These are phyloP conservation scores for Leucosporidium scottii DNA, from an alignment of 768 basidiomycete species.

Conservation along the genomic window DNA sequence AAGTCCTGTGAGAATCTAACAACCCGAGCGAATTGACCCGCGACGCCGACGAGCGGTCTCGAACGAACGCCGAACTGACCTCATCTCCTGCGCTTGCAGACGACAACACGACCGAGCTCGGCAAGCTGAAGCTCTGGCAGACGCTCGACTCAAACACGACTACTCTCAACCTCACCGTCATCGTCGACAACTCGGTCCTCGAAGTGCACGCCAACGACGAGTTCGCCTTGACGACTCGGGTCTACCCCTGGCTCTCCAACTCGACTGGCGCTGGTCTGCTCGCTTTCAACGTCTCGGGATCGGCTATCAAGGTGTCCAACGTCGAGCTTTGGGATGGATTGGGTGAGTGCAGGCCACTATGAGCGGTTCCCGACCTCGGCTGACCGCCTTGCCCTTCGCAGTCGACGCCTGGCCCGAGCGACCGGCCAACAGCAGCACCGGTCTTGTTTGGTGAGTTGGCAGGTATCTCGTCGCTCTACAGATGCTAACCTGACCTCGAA, in stretches of 20 bases:
- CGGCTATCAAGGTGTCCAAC: slow-evolving; percentile 11
- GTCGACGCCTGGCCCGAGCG: slow-evolving; percentile 34
- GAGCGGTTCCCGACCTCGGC: neutral
- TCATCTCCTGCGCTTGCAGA: neutral
- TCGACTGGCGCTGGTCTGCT: slow-evolving; percentile 34
- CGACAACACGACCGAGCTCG: slow-evolving; percentile 27
- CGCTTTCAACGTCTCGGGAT: neutral
- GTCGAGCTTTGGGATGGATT: slow-evolving; percentile 36
- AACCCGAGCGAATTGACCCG: neutral
- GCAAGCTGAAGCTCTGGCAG: slow-evolving; percentile 32
- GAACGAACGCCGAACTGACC: neutral
- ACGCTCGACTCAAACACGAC: slow-evolving; percentile 4
- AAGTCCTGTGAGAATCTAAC: slow-evolving; percentile 17
- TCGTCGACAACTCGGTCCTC: slow-evolving; percentile 36
- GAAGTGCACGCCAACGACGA: slow-evolving; percentile 36
- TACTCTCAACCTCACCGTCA: slow-evolving; percentile 32
- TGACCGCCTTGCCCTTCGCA: neutral
- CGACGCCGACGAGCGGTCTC: neutral
- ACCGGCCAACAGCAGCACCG: slow-evolving; percentile 21
- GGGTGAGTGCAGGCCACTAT: neutral
- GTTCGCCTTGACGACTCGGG: slow-evolving; percentile 32
- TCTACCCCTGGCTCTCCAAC: slow-evolving; percentile 34
- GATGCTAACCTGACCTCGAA: neutral
- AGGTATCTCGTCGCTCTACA: neutral
- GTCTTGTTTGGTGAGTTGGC: slow-evolving; percentile 27